Base-by-base conservation (phyloP, 106 monocot genomes). In the Narthecium ossifragum region DNA sequence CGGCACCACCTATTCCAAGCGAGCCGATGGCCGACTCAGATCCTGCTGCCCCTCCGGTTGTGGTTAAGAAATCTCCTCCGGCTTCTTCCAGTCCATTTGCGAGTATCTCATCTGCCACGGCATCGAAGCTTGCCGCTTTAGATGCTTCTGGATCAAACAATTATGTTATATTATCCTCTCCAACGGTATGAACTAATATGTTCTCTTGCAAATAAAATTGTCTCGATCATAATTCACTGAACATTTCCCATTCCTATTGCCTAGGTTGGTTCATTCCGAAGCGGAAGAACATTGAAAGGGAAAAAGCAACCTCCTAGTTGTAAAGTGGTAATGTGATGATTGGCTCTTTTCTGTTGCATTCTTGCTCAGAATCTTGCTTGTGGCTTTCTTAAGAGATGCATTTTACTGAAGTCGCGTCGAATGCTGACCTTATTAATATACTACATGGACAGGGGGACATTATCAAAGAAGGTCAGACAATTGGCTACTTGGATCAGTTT, bases 401-500 rank as follows among this genome's bases (percentile, higher is more conserved):
- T n/a, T n/a, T n/a, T n/a, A n/a, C n/a, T n/a, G n/a, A n/a, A n/a
- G n/a, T n/a, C n/a, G n/a, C n/a, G n/a, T n/a, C n/a, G n/a, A n/a
- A n/a, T n/a, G n/a, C n/a, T n/a, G n/a, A n/a, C n/a, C n/a, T n/a
- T n/a, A n/a, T n/a, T n/a, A n/a, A n/a, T n/a, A n/a, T n/a, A n/a
- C n/a, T n/a, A n/a, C n/a, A n/a, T n/a, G 26, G 23, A 69, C 75
- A 88, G 86, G 91, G 91, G 31, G 82, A 71, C 45, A 29, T 83
- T 39, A 80, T 86, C 22, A 79, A 80, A 38, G 83, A 83, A 77
- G 91, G 91, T n/a, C 86, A 83, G 28, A 34, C 37, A 31, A 92
- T 92, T 71, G 91, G 91, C 4, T 92, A 75, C 49, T 47, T 92
- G 55, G 83, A 82, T 72, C 86, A 92, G 49, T 86, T 92, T 61